Conservation (phyloP, 352 stramenopile genomes). For the Pythium vanterpoolii region DNA sequence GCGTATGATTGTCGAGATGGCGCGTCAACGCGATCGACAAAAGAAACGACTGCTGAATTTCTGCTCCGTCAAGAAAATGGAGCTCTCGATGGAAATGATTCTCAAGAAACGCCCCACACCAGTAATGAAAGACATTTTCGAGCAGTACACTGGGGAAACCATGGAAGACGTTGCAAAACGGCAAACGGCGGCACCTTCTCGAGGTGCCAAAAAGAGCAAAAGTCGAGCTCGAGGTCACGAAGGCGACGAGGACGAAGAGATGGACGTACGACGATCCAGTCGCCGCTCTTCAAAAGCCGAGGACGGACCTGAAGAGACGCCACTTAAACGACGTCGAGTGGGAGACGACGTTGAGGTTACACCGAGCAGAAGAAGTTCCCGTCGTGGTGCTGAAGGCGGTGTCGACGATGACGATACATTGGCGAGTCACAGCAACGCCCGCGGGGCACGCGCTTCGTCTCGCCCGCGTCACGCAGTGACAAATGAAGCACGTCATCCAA, state of each 20-base stretch:
- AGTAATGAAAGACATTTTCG: conserved; percentile 71
- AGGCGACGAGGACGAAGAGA: conserved; percentile 10
- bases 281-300: not conserved
- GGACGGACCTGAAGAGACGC: conserved; percentile 3
- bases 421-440: not conserved
- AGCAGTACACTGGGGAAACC: conserved; percentile 49
- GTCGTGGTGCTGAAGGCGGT: not conserved
- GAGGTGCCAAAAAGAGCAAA: conserved; percentile 6
- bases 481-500: not conserved
- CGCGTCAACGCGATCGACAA: conserved; percentile 78
- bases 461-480: not conserved
- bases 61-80: conserved; percentile 58
- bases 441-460: conserved; percentile 2
- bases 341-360: conserved; percentile 13
- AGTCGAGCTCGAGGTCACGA: conserved; percentile 3
- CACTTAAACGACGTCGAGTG: conserved; percentile 16
- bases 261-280: conserved; percentile 14
- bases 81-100: conserved; percentile 64
- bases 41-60: conserved; percentile 74
- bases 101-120: conserved; percentile 70
- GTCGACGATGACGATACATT: not conserved
- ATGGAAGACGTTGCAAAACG: conserved; percentile 50
- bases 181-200: conserved; percentile 12
- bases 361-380: conserved; percentile 20
- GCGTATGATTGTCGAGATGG: conserved; percentile 84